Percentiles rank a stretch among this genome's conserved stretches.
Conservation (phyloP, 1,284 basidiomycete genomes). For the Boletus smithii region DNA sequence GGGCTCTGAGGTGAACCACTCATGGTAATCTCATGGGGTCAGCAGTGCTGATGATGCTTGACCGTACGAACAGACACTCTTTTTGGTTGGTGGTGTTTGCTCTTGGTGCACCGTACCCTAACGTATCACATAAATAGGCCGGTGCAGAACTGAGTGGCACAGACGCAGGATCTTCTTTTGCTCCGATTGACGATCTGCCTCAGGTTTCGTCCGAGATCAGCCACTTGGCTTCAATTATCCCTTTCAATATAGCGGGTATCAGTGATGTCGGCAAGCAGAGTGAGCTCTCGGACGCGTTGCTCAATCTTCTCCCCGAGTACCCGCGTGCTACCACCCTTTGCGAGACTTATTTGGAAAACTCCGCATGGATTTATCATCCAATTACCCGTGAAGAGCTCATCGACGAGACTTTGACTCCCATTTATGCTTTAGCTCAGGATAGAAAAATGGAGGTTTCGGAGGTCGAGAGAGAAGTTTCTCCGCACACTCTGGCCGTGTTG, state of each 20-base stretch:
- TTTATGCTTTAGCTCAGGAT: conserved; percentile 53
- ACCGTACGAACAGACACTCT: conserved; percentile 23
- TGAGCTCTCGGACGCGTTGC: conserved; percentile 41
- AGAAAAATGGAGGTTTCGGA: conserved; percentile 31
- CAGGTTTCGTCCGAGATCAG: conserved; percentile 40
- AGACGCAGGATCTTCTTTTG: conserved; percentile 19
- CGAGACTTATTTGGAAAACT: conserved; percentile 65
- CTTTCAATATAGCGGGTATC: conserved; percentile 41
- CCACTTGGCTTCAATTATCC: conserved; percentile 43
- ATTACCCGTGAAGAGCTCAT: conserved; percentile 64
- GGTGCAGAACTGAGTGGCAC: conserved; percentile 46
- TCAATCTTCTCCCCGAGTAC: conserved; percentile 49
- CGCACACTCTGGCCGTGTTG: conserved; percentile 55
- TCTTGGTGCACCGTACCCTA: conserved; percentile 6
- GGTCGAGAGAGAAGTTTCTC: conserved; percentile 35
- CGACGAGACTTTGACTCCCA: conserved; percentile 56
- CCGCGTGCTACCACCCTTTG: conserved; percentile 61
- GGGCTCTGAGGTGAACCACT: conserved; percentile 45
- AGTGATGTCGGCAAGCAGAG: conserved; percentile 28
- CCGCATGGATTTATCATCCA: conserved; percentile 57
- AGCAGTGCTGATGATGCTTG: conserved; percentile 9
- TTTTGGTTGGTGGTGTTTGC: conserved; percentile 29
- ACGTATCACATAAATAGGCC: conserved; percentile 35
- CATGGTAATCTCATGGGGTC: background rate
- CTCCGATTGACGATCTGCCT: conserved; percentile 35